These are phyloP conservation scores for Ensete ventricosum DNA, from an alignment of 176 grass and related monocot genomes.

Conservation along the genomic window DNA sequence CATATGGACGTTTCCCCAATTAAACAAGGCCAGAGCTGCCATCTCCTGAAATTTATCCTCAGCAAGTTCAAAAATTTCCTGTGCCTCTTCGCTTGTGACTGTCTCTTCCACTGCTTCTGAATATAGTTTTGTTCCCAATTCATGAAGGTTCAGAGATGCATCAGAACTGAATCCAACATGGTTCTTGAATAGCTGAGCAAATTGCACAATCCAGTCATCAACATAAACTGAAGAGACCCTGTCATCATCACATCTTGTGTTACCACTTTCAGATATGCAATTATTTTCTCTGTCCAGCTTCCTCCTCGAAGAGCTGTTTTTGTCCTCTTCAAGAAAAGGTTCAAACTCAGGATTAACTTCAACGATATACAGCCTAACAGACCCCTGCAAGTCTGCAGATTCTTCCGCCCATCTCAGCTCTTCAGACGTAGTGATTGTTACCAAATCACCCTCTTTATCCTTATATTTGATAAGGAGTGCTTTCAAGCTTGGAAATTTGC, in stretches of 20 bases:
- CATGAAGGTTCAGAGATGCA: constrained; percentile 64
- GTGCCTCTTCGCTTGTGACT: constrained; percentile 81
- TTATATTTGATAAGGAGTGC: constrained; percentile 78
- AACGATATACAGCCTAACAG: constrained; percentile 58
- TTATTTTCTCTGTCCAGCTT: constrained; percentile 27
- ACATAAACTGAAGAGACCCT: constrained; percentile 18
- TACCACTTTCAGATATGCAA: constrained; percentile 32
- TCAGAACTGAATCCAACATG: constrained; percentile 73
- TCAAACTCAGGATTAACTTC: constrained; percentile 64
- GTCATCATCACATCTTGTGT: constrained; percentile 25
- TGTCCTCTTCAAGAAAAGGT: constrained; percentile 37
- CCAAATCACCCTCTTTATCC: constrained; percentile 92
- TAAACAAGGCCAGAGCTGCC: constrained; percentile 68
- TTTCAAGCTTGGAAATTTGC: constrained; percentile 70
- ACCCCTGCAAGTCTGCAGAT: constrained; percentile 35
- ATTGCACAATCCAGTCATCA: constrained; percentile 77
- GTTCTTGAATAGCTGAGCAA: constrained; percentile 74
- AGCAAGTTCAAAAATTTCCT: constrained; percentile 67
- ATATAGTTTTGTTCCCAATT: constrained; percentile 62
- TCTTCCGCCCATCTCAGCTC: constrained; percentile 82
- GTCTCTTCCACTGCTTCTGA: constrained; percentile 86
- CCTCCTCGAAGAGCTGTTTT: constrained; percentile 22
- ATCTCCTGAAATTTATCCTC: constrained; percentile 88
- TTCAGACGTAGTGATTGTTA: constrained; percentile 82
- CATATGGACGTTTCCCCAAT: constrained; percentile 88